Conservation (phyloP, 2,329 filamentous ascomycete species). For the Penicillium sp. region DNA sequence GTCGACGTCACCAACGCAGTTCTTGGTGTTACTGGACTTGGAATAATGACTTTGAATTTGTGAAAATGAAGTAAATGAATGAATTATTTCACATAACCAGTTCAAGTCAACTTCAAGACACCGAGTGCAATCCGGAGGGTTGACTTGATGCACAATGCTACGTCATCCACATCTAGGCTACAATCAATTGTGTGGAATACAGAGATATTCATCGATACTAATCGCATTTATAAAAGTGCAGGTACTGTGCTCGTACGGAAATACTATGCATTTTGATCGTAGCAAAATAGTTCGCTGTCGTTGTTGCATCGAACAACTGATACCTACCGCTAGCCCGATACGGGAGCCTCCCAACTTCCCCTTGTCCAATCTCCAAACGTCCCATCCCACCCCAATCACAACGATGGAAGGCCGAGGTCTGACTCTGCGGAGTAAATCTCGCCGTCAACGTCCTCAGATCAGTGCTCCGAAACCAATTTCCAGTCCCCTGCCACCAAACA, state of each 20-base stretch:
- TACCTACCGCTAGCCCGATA: slow-evolving; percentile 5
- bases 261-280: neutral
- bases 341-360: slow-evolving; percentile 6
- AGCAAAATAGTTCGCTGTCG: neutral
- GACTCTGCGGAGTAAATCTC: slow-evolving; percentile 63
- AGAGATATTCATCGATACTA: neutral
- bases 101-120: neutral
- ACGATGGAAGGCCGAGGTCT: slow-evolving; percentile 58
- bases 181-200: neutral
- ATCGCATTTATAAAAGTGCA: neutral
- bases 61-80: neutral
- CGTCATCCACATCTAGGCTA: neutral
- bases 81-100: neutral
- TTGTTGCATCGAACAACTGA: neutral
- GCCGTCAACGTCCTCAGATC: slow-evolving; percentile 54
- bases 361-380: slow-evolving; percentile 6
- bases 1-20: neutral
- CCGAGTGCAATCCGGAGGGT: neutral
- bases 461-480: slow-evolving; percentile 60
- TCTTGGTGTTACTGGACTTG: neutral
- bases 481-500: slow-evolving; percentile 37
- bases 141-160: neutral
- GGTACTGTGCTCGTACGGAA: neutral
- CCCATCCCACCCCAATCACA: neutral
- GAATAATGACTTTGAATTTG: neutral